phyloP scores from a whole-genome alignment of 169 alveolate genomes.

The Cryptosporidium meleagridis region DNA sequence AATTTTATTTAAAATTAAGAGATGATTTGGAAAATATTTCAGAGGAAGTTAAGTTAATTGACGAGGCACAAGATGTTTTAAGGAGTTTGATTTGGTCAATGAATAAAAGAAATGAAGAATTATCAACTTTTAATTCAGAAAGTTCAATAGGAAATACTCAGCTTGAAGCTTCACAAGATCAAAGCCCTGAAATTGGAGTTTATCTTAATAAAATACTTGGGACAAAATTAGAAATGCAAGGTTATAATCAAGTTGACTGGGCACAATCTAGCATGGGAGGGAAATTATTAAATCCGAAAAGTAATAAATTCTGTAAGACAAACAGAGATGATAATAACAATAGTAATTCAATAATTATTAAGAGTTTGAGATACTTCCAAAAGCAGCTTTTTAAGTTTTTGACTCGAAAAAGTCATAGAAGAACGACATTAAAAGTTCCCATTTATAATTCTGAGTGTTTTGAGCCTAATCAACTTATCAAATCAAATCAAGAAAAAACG shows the following conservation, averaged over 20 bases:
- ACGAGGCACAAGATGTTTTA: conserved; percentile 44
- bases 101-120: conserved; percentile 31
- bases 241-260: conserved; percentile 35
- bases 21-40: conserved; percentile 10
- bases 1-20: neutral
- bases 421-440: neutral
- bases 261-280: conserved; percentile 71
- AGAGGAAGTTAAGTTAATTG: conserved; percentile 36
- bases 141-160: neutral
- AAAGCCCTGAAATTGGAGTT: neutral
- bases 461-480: conserved; percentile 24
- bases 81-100: conserved; percentile 44
- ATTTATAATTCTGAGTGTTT: conserved; percentile 39
- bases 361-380: neutral
- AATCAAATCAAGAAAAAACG: conserved; percentile 14
- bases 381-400: neutral
- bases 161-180: neutral
- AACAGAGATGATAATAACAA: neutral
- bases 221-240: conserved; percentile 23
- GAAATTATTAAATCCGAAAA: conserved; percentile 29
- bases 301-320: conserved; percentile 13
- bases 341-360: conserved; percentile 13
- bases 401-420: neutral
- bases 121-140: neutral
- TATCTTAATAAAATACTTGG: neutral